phyloP scores from a whole-genome alignment of 2,329 filamentous ascomycete genomes.

The Botryotinia globosa region DNA sequence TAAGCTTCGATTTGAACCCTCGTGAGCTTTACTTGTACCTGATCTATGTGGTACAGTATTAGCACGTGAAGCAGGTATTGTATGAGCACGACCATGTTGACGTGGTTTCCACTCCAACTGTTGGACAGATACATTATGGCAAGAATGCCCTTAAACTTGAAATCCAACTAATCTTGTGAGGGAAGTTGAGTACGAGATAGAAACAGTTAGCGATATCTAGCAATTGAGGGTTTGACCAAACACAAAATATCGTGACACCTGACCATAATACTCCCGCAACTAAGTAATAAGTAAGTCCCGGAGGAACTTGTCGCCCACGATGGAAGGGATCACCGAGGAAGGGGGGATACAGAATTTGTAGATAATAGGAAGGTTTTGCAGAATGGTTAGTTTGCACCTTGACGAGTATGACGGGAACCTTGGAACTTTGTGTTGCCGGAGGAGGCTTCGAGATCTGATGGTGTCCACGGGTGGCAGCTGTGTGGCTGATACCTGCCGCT shows the following conservation, averaged over 20 bases:
- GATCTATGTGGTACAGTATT: neutral
- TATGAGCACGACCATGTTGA: neutral
- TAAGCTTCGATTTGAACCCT: slow-evolving; percentile 3
- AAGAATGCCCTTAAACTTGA: neutral
- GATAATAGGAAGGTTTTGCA: neutral
- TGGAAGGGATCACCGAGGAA: no score
- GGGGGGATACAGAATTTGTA: neutral
- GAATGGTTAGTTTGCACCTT: neutral
- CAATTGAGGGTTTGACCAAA: neutral
- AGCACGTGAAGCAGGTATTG: neutral
- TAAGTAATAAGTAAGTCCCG: no score
- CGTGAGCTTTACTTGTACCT: neutral
- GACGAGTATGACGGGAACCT: no score
- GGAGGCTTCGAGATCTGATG: neutral
- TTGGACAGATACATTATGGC: neutral
- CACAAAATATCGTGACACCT: neutral
- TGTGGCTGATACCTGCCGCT: neutral
- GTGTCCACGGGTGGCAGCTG: slow-evolving; percentile 4
- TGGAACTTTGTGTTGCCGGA: neutral
- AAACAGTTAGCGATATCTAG: neutral
- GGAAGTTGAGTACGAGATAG: neutral
- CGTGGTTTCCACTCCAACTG: neutral
- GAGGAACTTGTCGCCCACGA: neutral
- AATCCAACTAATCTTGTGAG: neutral
- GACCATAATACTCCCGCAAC: neutral